Evolutionary conservation across 306 rosid species (phyloP), one percentile per base, ranked within the genome.

Genomic region (Dryas octopetala): DNA sequence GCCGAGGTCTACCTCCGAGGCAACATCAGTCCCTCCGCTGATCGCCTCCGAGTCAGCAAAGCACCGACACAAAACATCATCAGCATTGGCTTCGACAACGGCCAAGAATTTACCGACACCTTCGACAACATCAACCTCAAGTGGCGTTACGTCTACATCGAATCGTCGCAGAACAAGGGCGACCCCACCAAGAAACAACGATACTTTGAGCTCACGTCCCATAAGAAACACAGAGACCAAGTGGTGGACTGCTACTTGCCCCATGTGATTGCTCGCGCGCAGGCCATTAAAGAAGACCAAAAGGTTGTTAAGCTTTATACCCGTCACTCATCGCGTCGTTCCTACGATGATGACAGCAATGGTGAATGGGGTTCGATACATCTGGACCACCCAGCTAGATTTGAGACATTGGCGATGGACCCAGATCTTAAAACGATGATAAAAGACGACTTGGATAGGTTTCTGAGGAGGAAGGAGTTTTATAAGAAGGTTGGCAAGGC

Each of bases 401-500:
- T 84, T 41, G 87, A 84, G 10, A 80, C 82, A 0, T 1, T 84
- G 49, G 87, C 85, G 9, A 77, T 84, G 80, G 87, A 84, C 13
- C 80, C 75, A 15, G 71, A 63, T 11, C 32, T 74, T 61, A 84
- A 80, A 74, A 62, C 60, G 57, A 26, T 9, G 4, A 59, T 84
- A 0, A 50, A 68, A 3, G 80, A 53, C 0, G 85, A 84, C 52
- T 71, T 84, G 80, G 83, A 84, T 4, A 41, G 77, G 78, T 84
- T 84, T 57, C 14, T 84, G 74, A 43, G 72, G 41, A 69, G 83
- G 49, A 77, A 32, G 14, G 83, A 81, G 11, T 78, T 84, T 38
- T 84, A 84, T 15, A 77, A 50, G 80, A 76, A 26, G 14, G 88
- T 84, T 5, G 87, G 87, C 14, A 84, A 77, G 73, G 80, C 87